These are phyloP conservation scores for Echinochloa phyllopogon DNA, from an alignment of 176 grass and related monocot species.

Conservation along the genomic window DNA sequence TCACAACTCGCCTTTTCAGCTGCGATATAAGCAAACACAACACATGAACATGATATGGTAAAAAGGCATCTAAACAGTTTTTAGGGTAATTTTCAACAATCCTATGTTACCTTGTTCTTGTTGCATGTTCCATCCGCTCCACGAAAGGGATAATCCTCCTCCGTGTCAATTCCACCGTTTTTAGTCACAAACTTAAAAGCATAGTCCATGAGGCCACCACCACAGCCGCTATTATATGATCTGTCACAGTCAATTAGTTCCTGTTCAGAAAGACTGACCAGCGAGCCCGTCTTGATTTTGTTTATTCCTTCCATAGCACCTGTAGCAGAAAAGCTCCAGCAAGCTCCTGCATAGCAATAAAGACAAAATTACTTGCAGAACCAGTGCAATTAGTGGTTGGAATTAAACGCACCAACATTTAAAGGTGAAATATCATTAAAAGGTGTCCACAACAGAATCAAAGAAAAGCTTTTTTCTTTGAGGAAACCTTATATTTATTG, in stretches of 20 bases:
- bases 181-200: slow-evolving; percentile 80
- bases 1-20: slow-evolving; percentile 81
- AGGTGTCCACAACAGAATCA: not conserved
- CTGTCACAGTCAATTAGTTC: slow-evolving; percentile 87
- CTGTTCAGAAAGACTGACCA: slow-evolving; percentile 90
- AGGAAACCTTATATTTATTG: not conserved
- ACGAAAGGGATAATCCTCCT: slow-evolving; percentile 86
- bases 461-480: not conserved
- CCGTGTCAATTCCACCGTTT: slow-evolving; percentile 90
- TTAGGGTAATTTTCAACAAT: slow-evolving; percentile 1
- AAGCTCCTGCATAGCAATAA: slow-evolving; percentile 66
- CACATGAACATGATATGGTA: slow-evolving; percentile 24
- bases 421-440: not conserved
- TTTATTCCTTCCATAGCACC: slow-evolving; percentile 99
- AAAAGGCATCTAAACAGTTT: not conserved
- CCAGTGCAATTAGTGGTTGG: not conserved
- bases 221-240: slow-evolving; percentile 81
- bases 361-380: slow-evolving; percentile 1
- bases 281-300: slow-evolving; percentile 78
- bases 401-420: not conserved
- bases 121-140: slow-evolving; percentile 63
- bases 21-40: slow-evolving; percentile 43
- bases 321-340: slow-evolving; percentile 96
- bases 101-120: slow-evolving; percentile 74
- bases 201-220: slow-evolving; percentile 93